Evolutionary conservation across 148 eudicot genomes (phyloP).

Genomic region (Persicaria maculosa): DNA sequence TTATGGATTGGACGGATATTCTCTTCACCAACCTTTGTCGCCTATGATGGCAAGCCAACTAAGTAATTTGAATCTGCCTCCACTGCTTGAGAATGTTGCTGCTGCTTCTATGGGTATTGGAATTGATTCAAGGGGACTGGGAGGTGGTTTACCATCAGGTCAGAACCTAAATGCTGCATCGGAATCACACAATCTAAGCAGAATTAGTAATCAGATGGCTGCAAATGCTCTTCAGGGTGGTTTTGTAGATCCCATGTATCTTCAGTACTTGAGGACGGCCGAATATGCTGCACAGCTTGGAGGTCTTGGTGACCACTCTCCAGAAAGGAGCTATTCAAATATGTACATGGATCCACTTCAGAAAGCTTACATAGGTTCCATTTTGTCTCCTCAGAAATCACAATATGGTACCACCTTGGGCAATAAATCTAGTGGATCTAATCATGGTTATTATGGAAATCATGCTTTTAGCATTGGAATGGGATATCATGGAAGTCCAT

Average conservation of each 20-base stretch:
- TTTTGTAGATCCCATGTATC: slow-evolving; percentile 72
- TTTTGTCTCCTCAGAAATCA: slow-evolving; percentile 69
- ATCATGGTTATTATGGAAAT: slow-evolving; percentile 75
- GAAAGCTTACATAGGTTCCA: slow-evolving; percentile 66
- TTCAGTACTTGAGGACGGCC: slow-evolving; percentile 66
- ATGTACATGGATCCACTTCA: slow-evolving; percentile 58
- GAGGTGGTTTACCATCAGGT: slow-evolving; percentile 34
- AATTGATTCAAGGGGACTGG: slow-evolving; percentile 55
- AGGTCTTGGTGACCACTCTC: slow-evolving; percentile 58
- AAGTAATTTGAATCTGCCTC: slow-evolving; percentile 56
- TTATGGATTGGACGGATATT: slow-evolving; percentile 61
- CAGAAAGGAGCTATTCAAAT: slow-evolving; percentile 51
- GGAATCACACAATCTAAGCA: slow-evolving; percentile 36
- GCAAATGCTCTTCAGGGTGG: slow-evolving; percentile 45
- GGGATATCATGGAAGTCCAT: slow-evolving; percentile 83
- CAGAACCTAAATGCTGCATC: slow-evolving; percentile 30
- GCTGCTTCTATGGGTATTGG: slow-evolving; percentile 67
- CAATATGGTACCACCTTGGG: slow-evolving; percentile 50
- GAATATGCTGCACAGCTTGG: slow-evolving; percentile 67
- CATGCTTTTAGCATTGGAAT: slow-evolving; percentile 69
- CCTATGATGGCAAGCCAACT: slow-evolving; percentile 56
- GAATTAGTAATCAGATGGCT: slow-evolving; percentile 47
- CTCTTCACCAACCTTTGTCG: slow-evolving; percentile 43
- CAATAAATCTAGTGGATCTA: slow-evolving; percentile 44
- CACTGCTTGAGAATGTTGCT: slow-evolving; percentile 65